A percentile compares a stretch with the other conserved stretches of the same genome.
phyloP scores from a whole-genome alignment of 495 filamentous ascomycete genomes.

The Penicillium paradoxum region DNA sequence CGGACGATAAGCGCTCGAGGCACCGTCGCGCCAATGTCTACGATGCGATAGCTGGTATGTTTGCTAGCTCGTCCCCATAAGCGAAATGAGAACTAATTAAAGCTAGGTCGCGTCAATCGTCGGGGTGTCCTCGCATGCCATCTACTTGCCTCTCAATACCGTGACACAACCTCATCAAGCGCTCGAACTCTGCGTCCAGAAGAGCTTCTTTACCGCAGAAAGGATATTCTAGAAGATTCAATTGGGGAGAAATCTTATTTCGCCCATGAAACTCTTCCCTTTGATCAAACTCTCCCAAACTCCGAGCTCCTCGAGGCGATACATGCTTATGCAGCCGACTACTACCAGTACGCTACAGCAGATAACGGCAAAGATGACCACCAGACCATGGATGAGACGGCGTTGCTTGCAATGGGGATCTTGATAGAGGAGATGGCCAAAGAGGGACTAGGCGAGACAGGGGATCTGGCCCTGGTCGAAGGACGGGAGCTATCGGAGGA shows the following conservation, averaged over 20 bases:
- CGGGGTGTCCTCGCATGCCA: constrained; percentile 37
- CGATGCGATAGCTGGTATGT: constrained; percentile 72
- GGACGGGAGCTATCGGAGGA: constrained; percentile 37
- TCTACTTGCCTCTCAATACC: constrained; percentile 36
- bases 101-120: constrained; percentile 47
- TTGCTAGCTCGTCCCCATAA: neutral
- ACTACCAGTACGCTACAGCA: constrained; percentile 49
- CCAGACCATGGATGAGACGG: constrained; percentile 78
- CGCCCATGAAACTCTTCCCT: constrained; percentile 48
- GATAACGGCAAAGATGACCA: constrained; percentile 44
- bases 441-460: constrained; percentile 60
- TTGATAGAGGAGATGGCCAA: constrained; percentile 70
- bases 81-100: neutral
- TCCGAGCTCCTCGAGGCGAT: constrained; percentile 71
- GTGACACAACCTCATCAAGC: constrained; percentile 50
- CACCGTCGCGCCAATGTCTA: constrained; percentile 55
- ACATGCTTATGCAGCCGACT: constrained; percentile 69
- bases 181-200: constrained; percentile 59
- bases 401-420: constrained; percentile 74
- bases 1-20: constrained; percentile 9
- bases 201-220: constrained; percentile 64
- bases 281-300: constrained; percentile 56
- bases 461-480: constrained; percentile 73
- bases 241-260: constrained; percentile 71
- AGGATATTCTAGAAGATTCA: constrained; percentile 57